Base-by-base conservation (phyloP, 2,329 filamentous ascomycete species). In the Arthrobotrys sinensis region DNA sequence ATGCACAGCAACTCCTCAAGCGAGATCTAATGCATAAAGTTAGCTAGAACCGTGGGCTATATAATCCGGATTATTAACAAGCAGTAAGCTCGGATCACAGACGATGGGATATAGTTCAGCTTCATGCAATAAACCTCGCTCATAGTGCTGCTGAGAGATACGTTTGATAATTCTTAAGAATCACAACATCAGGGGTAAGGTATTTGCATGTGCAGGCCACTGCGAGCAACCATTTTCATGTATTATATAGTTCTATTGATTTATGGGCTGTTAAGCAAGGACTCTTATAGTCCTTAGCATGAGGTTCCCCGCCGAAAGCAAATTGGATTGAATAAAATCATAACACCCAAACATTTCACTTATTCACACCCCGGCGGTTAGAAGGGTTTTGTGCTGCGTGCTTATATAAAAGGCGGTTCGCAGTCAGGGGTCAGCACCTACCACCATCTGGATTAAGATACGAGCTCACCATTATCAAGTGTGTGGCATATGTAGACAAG, bases 391-490 rank as follows among this genome's bases (percentile, higher is more conserved):
- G 32, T 60, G 14, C 36, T 60, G 55, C 55, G 12, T 60, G 19
- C 19, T 40, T 40, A 24, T 40, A 60, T 16, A n/a, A 48, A 24
- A 32, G 4, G 55, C 28, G 55, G 32, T 57, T 73, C 60, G 24
- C 65, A 57, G 24, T 46, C 50, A 63, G 69, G 69, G 69, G 63
- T 72, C 24, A 64, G 64, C 21, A 60, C 28, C 50, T 38, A 53
- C 21, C 46, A 66, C 43, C 8, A 60, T 43, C 11, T 57, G 43
- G 45, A 57, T 32, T 38, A 8, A 66, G 57, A 60, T 60, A 57
- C 28, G 60, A 66, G 60, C 69, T 60, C 38, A 40, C 45, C 36
- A 12, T 57, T 43, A 46, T 48, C n/a, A 21, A 53, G 7, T 40
- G 36, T 43, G 21, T 60, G 46, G 48, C 36, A 57, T 57, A 21